Evolutionary conservation across 1,139 yeast species (phyloP).

Genomic region (Debaryomyces sp.): DNA sequence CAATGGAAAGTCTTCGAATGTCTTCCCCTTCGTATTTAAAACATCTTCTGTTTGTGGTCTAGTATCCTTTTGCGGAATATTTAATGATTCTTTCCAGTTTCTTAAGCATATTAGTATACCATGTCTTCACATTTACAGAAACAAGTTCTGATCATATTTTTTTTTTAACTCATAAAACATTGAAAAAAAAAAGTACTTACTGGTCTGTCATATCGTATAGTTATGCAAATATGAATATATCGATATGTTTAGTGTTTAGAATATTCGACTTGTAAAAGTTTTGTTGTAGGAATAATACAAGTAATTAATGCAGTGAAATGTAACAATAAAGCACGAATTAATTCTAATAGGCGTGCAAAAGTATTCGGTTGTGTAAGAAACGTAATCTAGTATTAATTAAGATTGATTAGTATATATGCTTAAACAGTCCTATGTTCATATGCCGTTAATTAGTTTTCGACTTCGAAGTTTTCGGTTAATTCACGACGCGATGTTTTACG

Average conservation of each 20-base stretch:
- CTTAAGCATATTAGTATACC: constrained; percentile 7
- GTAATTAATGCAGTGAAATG: constrained; percentile 2
- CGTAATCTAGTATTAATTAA: constrained; percentile 1
- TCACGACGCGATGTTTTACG: neutral
- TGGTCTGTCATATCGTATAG: constrained; percentile 10
- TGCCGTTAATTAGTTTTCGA: constrained; percentile 2
- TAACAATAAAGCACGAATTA: neutral
- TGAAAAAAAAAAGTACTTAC: constrained; percentile 9
- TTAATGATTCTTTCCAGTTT: constrained; percentile 74
- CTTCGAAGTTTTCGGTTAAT: neutral
- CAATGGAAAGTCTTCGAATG: constrained; percentile 89
- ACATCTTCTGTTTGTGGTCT: constrained; percentile 98
- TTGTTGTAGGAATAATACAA: constrained; percentile 5
- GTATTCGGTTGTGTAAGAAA: neutral
- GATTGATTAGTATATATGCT: constrained; percentile 1
- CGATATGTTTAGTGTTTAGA: neutral
- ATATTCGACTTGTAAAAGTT: constrained; percentile 1
- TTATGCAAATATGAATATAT: neutral
- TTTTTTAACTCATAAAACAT: neutral
- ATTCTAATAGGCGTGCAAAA: neutral
- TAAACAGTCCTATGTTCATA: neutral
- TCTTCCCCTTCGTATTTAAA: constrained; percentile 83
- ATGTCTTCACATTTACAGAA: neutral
- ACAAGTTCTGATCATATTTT: neutral
- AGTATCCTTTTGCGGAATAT: constrained; percentile 79